A percentile compares a stretch with the other conserved stretches of the same genome.
phyloP scores from a whole-genome alignment of 257 asterid genomes.

The Fraxinus quadrangulata region DNA sequence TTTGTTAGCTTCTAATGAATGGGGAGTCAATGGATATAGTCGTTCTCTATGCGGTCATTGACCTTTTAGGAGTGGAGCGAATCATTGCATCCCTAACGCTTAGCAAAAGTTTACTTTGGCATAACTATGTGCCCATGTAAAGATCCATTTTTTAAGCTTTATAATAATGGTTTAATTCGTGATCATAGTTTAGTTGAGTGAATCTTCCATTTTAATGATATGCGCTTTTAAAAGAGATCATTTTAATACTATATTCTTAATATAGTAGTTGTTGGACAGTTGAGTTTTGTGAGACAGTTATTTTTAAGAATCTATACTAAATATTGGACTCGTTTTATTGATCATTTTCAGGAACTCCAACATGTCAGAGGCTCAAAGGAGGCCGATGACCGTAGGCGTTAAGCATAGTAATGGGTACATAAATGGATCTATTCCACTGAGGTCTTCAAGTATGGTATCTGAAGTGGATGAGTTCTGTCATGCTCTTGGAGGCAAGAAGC shows the following conservation, averaged over 20 bases:
- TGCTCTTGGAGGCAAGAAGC: constrained; percentile 77
- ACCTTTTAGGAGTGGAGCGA: neutral
- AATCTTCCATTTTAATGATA: constrained; percentile 8
- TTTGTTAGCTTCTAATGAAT: neutral
- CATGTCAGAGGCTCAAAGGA: constrained; percentile 96
- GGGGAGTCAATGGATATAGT: constrained; percentile 16
- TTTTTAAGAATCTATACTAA: neutral
- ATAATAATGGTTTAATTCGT: neutral
- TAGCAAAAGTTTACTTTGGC: constrained; percentile 11
- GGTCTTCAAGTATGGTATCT: constrained; percentile 56
- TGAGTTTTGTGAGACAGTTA: constrained; percentile 17
- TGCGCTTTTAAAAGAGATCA: neutral
- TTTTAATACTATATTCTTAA: constrained; percentile 2
- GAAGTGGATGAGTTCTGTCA: constrained; percentile 80
- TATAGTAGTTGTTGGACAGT: constrained; percentile 2
- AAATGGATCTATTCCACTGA: constrained; percentile 58
- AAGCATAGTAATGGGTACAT: constrained; percentile 49
- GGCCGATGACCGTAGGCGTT: constrained; percentile 35
- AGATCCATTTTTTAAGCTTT: neutral
- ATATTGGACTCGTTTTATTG: constrained; percentile 9
- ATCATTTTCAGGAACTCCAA: constrained; percentile 46
- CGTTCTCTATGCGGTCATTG: constrained; percentile 19
- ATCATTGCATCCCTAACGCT: constrained; percentile 14
- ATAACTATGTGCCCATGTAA: neutral
- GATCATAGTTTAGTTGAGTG: neutral